Evolutionary conservation across 331 rosid genomes (phyloP), one percentile per base, ranked within the genome.

Genomic region (Arachis monticola): DNA sequence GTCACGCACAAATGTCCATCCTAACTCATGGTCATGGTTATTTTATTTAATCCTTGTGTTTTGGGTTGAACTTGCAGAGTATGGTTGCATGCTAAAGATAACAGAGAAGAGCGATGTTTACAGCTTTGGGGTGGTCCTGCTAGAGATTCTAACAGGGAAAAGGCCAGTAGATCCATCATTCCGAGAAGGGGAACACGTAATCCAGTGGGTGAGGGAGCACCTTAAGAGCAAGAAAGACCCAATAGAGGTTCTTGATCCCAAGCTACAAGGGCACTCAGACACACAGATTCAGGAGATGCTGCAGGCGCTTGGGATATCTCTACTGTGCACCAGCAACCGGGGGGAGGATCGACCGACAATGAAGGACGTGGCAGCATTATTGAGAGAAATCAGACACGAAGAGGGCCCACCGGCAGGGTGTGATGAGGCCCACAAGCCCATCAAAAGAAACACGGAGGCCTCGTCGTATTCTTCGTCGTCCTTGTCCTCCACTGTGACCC

Each of bases 361-460:
- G 98, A 94, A 94, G 74, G 98, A 91, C n/a, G 96, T 91, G 2
- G 96, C 92, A 0, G 97, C 90, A 42, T 83, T 94, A 78, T 77
- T 94, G 51, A 81, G 88, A 48, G 95, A 86, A 72, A 87, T 94
- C 69, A 82, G 85, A 40, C 96, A 87, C 0, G 98, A 93, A 5
- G 41, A 38, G 41, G 41, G 41, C 1, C 42, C 88, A 27, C 52
- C 83, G 0, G 3, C 44, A 1, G 85, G 88, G 22, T 57, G 72
- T 53, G 27, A 5, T 38, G 95, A 88, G 69, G 79, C 86, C 38
- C 86, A 78, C 66, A 93, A 93, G 80, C 91, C 76, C 14, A 22
- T 22, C 27, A 87, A 79, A 40, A 85, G 77, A 58, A 72, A 69
- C 2, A 69, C 64, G 1, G 85, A 89, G 3, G 61, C 87, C 3